Conservation (phyloP, 148 eudicot genomes). For the Amaranthus hypochondriacus region DNA sequence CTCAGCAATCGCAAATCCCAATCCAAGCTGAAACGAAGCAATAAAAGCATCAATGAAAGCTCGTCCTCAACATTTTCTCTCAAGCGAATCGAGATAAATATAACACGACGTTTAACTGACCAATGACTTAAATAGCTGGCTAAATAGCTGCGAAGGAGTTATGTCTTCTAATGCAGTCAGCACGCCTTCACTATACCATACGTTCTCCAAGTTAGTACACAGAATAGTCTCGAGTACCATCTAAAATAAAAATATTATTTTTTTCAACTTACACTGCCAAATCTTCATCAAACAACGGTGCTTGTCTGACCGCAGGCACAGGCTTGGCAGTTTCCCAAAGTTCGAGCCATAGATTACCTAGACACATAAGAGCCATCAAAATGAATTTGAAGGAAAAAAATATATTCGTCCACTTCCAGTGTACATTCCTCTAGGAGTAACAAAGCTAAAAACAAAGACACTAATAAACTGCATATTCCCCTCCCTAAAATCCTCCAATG, state of each 20-base stretch:
- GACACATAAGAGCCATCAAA: background rate
- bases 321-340: constrained; percentile 95
- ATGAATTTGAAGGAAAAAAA: background rate
- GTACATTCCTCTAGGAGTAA: background rate
- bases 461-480: background rate
- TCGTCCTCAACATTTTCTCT: background rate
- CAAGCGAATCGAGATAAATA: background rate
- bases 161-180: constrained; percentile 55
- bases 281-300: constrained; percentile 92
- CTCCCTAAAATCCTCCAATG: background rate
- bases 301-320: constrained; percentile 83
- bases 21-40: constrained; percentile 57
- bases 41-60: background rate
- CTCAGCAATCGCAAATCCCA: constrained; percentile 80
- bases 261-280: constrained; percentile 68
- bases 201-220: constrained; percentile 16
- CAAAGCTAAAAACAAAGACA: background rate
- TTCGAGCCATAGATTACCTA: constrained; percentile 98
- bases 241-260: background rate
- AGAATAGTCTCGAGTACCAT: background rate
- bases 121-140: constrained; percentile 73
- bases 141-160: constrained; percentile 65
- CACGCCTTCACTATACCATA: constrained; percentile 67
- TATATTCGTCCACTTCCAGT: background rate
- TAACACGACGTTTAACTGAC: constrained; percentile 40